Base-by-base conservation (phyloP, 139 green algal genomes). In the Desmodesmus armatus region DNA sequence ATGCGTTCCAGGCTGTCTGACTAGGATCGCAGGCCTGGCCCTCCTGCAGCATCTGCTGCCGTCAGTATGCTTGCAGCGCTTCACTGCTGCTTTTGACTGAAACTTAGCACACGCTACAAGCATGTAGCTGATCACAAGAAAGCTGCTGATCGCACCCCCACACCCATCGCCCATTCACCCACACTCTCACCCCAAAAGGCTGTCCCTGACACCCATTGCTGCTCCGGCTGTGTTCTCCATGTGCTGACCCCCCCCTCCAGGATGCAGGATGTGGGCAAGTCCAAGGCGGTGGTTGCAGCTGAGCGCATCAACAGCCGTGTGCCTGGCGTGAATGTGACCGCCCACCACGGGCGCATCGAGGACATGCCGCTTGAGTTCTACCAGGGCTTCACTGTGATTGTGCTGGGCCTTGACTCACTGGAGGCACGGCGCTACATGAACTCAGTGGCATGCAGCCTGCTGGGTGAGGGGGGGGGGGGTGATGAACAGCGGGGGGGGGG, bases 381-480 rank as follows among this genome's bases (percentile, higher is more conserved):
- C 89, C 66, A 92, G 69, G 71, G 97, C 47, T 99, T 99, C 94
- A 98, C 86, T 79, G 31, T 94, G 80, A 98, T 99, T 77, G 92
- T 99, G 9, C 92, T 99, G 43, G 98, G 98, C 7, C 91, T 99
- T 33, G 98, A 99, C 91, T 99, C 95, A 5, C 87, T 99, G 19
- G 98, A 99, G 85, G 98, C 97, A 0, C 88, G 98, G 27, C 91
- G 94, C 29, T 99, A 97, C 87, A 99, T 99, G 94, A 99, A 99
- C 91, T 91, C 90, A 11, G 87, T 99, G 1, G 94, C 95, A n/a
- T 99, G 98, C 94, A 92, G 90, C 84, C 97, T 99, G 82, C 91
- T 99, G 29, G 93, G 94, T 97, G 85, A 25, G 94, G n/a, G 1
- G n/a, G 39, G 15, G 21, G 2, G 17, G 23, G 19, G 39, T 60